Percentiles rank a stretch among this genome's conserved stretches.
phyloP scores from a whole-genome alignment of 495 filamentous ascomycete genomes.

The Annulohypoxylon nitens region DNA sequence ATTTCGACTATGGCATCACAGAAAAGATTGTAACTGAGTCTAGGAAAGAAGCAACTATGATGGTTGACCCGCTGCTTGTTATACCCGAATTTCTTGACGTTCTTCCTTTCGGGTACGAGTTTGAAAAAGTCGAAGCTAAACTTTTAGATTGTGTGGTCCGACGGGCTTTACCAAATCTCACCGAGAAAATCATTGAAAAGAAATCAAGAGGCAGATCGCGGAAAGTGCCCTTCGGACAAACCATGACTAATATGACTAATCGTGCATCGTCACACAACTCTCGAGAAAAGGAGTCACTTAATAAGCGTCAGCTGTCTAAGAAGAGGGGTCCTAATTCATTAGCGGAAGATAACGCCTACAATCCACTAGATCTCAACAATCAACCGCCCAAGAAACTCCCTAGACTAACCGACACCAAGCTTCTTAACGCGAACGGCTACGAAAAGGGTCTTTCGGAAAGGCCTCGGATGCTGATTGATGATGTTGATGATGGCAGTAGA shows the following conservation, averaged over 20 bases:
- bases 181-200: neutral
- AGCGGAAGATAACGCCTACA: neutral
- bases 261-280: neutral
- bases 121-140: slow-evolving; percentile 28
- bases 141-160: slow-evolving; percentile 41
- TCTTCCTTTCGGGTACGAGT: slow-evolving; percentile 19
- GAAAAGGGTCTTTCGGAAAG: neutral
- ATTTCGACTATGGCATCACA: neutral
- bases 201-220: slow-evolving; percentile 11
- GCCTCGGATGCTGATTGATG: neutral
- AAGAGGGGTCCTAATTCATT: neutral
- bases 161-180: slow-evolving; percentile 16
- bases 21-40: slow-evolving; percentile 20
- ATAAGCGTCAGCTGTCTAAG: neutral
- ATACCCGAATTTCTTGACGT: slow-evolving; percentile 32
- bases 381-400: neutral
- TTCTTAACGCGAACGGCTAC: neutral
- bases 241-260: too few relatives aligned
- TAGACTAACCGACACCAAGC: neutral
- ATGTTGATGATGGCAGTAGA: neutral
- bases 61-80: slow-evolving; percentile 33
- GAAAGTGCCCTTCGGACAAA: neutral
- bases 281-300: neutral
- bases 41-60: slow-evolving; percentile 9
- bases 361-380: neutral